Evolutionary conservation across 768 basidiomycete genomes (phyloP).

Genomic region (Russula earlei): DNA sequence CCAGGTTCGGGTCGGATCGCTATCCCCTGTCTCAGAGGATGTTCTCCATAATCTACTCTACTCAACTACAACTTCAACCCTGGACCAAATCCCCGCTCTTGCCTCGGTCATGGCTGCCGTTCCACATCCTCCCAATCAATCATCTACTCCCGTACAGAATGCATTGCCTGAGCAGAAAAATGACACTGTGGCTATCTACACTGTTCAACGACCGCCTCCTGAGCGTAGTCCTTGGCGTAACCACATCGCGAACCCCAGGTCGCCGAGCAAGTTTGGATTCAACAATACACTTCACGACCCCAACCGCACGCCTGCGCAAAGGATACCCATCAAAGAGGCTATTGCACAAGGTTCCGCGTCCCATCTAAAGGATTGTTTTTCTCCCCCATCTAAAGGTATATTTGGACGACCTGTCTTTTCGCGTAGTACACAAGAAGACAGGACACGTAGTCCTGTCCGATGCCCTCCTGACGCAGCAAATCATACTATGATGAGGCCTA

Average conservation of each 20-base stretch:
- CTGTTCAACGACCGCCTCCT: slow-evolving; percentile 16
- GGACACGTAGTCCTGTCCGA: slow-evolving; percentile 12
- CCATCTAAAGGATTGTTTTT: not conserved
- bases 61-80: not conserved
- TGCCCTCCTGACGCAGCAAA: not conserved
- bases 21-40: slow-evolving; percentile 49
- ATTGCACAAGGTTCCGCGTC: slow-evolving; percentile 9
- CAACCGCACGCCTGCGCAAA: slow-evolving; percentile 16
- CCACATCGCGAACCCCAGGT: slow-evolving; percentile 4
- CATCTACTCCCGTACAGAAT: slow-evolving; percentile 11
- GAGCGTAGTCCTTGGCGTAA: slow-evolving; percentile 17
- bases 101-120: not conserved
- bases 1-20: slow-evolving; percentile 37
- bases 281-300: slow-evolving; percentile 8
- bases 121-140: not conserved
- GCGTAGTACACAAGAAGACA: slow-evolving; percentile 1
- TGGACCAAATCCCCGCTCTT: slow-evolving; percentile 1
- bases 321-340: slow-evolving; percentile 17
- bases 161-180: not conserved
- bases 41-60: slow-evolving; percentile 25
- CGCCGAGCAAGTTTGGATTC: slow-evolving; percentile 11
- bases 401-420: slow-evolving; percentile 18
- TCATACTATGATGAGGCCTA: not conserved
- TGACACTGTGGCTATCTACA: not conserved
- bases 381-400: slow-evolving; percentile 3